phyloP scores from a whole-genome alignment of 2,329 filamentous ascomycete genomes.

The Ceratocystis lukuohia region DNA sequence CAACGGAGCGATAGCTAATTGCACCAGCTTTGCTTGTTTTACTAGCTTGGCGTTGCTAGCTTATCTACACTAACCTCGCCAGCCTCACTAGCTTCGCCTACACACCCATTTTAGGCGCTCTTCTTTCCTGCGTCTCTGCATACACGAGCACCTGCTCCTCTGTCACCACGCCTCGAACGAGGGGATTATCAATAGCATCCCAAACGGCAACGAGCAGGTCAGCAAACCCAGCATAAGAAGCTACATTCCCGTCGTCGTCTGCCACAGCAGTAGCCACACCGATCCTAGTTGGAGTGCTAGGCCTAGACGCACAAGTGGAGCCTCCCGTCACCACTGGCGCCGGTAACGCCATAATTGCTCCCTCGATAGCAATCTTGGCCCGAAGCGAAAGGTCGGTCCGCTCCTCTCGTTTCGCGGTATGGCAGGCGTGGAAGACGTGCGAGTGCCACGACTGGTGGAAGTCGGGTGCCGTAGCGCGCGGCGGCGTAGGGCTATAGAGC shows the following conservation, averaged over 20 bases:
- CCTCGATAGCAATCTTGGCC: constrained; percentile 13
- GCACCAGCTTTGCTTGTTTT: no score
- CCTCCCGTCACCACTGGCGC: not conserved
- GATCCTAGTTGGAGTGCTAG: not conserved
- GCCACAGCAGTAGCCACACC: not conserved
- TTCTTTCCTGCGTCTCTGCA: constrained; percentile 1
- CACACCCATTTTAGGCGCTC: constrained; percentile 3
- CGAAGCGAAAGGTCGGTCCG: constrained; percentile 6
- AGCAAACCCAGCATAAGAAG: not conserved
- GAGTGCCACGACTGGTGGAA: constrained; percentile 3
- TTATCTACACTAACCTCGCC: not conserved
- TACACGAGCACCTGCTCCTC: constrained; percentile 13
- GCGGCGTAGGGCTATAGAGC: not conserved
- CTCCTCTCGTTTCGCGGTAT: constrained; percentile 11
- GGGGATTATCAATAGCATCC: constrained; percentile 15
- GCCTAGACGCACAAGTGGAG: not conserved
- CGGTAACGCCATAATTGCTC: constrained; percentile 10
- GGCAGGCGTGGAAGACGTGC: constrained; percentile 9
- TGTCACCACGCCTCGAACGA: constrained; percentile 14
- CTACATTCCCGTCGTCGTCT: not conserved
- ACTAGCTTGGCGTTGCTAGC: no score
- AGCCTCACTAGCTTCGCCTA: not conserved
- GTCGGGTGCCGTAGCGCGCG: constrained; percentile 1
- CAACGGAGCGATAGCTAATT: no score
- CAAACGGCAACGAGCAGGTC: constrained; percentile 11